These are phyloP conservation scores for Tylopilus orsonianus DNA, from an alignment of 1,284 basidiomycete species.

Conservation along the genomic window DNA sequence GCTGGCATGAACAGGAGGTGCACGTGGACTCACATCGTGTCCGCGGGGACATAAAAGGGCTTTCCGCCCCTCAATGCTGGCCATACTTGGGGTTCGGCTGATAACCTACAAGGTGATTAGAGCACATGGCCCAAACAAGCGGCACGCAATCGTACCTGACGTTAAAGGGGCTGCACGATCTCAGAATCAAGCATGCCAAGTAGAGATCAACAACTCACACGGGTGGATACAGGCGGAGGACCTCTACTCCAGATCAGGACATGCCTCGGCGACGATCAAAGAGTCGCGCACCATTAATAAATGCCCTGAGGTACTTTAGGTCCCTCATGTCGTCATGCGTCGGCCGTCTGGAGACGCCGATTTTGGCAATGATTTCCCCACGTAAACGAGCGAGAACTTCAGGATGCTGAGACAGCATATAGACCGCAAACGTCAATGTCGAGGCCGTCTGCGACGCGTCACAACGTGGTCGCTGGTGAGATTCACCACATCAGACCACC, in stretches of 20 bases:
- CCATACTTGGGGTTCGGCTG: constrained; percentile 19
- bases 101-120: constrained; percentile 31
- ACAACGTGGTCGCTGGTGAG: constrained; percentile 4
- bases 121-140: background rate
- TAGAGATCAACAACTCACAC: constrained; percentile 40
- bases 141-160: constrained; percentile 34
- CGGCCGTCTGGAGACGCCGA: constrained; percentile 45
- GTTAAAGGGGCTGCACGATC: constrained; percentile 45
- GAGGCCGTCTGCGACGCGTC: constrained; percentile 43
- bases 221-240: constrained; percentile 57
- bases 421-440: constrained; percentile 52
- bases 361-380: constrained; percentile 48
- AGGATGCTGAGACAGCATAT: constrained; percentile 55
- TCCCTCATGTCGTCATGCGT: constrained; percentile 51
- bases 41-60: constrained; percentile 24
- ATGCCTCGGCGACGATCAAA: background rate
- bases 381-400: constrained; percentile 46
- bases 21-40: constrained; percentile 16
- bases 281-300: constrained; percentile 50
- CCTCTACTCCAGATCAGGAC: constrained; percentile 39
- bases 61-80: constrained; percentile 24
- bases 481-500: background rate
- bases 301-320: constrained; percentile 57
- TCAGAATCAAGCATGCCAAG: background rate
- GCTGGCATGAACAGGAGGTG: background rate